Conservation (phyloP, 2,329 filamentous ascomycete genomes). For the Phyllosticta citriasiana region DNA sequence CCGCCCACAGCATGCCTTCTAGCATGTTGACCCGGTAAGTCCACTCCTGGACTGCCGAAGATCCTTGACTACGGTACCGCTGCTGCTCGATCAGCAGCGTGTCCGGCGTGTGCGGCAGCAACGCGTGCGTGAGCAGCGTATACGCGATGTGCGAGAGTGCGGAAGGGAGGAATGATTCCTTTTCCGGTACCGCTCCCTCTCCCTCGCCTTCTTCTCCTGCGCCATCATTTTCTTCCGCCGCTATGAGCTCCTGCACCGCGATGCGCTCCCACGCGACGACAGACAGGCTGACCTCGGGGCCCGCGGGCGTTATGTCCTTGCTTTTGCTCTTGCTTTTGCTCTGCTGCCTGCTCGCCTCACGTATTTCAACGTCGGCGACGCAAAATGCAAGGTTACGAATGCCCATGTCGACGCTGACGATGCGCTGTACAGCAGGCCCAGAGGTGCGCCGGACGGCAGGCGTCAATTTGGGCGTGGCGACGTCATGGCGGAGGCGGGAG, state of each 20-base stretch:
- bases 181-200: background rate
- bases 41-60: constrained; percentile 64
- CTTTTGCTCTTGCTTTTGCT: background rate
- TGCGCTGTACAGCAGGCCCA: constrained; percentile 29
- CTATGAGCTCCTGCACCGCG: constrained; percentile 1
- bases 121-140: constrained; percentile 37
- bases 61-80: constrained; percentile 54
- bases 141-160: constrained; percentile 48
- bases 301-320: background rate
- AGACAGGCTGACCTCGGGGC: background rate
- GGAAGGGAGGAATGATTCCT: constrained; percentile 43
- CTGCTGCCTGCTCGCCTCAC: background rate
- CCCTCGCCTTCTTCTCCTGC: background rate
- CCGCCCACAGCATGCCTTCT: constrained; percentile 70
- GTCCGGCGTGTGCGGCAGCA: constrained; percentile 49
- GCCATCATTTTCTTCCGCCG: background rate
- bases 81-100: constrained; percentile 62
- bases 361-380: constrained; percentile 37
- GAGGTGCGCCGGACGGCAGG: background rate
- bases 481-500: constrained; percentile 38
- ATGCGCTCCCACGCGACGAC: constrained; percentile 8
- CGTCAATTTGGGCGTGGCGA: constrained; percentile 12
- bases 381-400: constrained; percentile 73
- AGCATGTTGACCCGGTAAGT: constrained; percentile 72
- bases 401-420: constrained; percentile 77